Evolutionary conservation across 2,329 filamentous ascomycete genomes (phyloP).

Genomic region (Plenodomus tracheiphilus): DNA sequence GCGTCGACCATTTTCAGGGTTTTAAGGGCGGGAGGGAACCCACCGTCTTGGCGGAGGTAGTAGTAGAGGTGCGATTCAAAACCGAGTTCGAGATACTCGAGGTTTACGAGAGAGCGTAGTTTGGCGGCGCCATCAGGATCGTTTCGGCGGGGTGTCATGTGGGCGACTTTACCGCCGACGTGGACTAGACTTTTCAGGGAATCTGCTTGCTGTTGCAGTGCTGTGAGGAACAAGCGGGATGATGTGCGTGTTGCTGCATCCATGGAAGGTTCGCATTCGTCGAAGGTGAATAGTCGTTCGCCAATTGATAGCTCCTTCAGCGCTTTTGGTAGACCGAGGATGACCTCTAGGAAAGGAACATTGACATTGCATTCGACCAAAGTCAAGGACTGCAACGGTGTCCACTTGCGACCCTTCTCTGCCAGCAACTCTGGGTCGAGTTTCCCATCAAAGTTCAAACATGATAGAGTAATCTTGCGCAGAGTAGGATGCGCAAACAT

Average conservation of each 20-base stretch:
- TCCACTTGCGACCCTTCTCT: conserved; percentile 24
- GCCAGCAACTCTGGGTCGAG: conserved; percentile 14
- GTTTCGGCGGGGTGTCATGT: conserved; percentile 10
- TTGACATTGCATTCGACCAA: conserved; percentile 45
- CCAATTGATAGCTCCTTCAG: conserved; percentile 38
- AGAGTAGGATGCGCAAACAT: conserved; percentile 42
- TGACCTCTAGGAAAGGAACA: conserved; percentile 27
- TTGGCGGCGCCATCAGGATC: conserved; percentile 20
- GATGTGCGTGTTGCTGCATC: conserved; percentile 22
- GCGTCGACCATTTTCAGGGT: conserved; percentile 32
- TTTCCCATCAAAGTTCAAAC: conserved; percentile 32
- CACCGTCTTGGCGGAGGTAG: conserved; percentile 25
- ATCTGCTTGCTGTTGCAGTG: conserved; percentile 34
- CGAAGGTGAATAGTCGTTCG: conserved; percentile 37
- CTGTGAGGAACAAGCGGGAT: conserved; percentile 29
- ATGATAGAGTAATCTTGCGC: conserved; percentile 37
- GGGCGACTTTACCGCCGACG: conserved; percentile 24
- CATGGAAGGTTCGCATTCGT: conserved; percentile 22
- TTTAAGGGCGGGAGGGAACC: conserved; percentile 27
- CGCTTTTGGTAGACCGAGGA: conserved; percentile 38
- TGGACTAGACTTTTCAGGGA: conserved; percentile 36
- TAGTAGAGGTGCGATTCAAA: conserved; percentile 31
- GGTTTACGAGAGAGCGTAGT: conserved; percentile 26
- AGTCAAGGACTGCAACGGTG: conserved; percentile 34
- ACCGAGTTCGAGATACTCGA: conserved; percentile 35